Evolutionary conservation across 139 green algal genomes (phyloP).

Genomic region (Chara braunii): DNA sequence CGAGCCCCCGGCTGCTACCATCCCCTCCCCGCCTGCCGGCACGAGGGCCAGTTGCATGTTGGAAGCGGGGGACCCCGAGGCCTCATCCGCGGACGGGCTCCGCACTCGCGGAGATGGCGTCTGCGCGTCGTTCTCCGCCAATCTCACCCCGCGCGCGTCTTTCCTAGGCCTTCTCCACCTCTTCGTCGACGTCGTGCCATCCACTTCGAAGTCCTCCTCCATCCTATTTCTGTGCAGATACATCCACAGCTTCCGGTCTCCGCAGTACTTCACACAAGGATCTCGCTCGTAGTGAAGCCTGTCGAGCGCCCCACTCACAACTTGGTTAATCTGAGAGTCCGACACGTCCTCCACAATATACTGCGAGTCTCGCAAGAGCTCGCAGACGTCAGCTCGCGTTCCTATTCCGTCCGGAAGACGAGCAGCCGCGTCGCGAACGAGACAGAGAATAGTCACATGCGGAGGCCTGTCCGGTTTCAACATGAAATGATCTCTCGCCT

Average conservation of each 20-base stretch:
- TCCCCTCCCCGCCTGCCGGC: too few relatives aligned
- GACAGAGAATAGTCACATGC: slow-evolving; percentile 25
- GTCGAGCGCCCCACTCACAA: slow-evolving; percentile 39
- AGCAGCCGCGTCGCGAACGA: slow-evolving; percentile 23
- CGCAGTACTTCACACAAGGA: slow-evolving; percentile 22
- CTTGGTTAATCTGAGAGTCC: slow-evolving; percentile 20
- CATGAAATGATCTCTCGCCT: slow-evolving; percentile 23
- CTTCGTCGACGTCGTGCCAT: slow-evolving; percentile 4
- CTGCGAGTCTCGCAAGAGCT: slow-evolving; percentile 19
- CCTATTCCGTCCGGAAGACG: slow-evolving; percentile 25
- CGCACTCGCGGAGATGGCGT: too few relatives aligned
- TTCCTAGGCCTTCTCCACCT: background rate
- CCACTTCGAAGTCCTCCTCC: slow-evolving; percentile 8
- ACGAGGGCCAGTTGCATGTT: too few relatives aligned
- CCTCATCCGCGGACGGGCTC: too few relatives aligned
- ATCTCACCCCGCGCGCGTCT: background rate
- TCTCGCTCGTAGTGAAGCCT: slow-evolving; percentile 39
- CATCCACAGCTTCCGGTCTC: slow-evolving; percentile 23
- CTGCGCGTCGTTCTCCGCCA: too few relatives aligned
- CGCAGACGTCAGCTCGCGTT: slow-evolving; percentile 32
- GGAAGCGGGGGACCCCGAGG: too few relatives aligned
- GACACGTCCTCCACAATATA: slow-evolving; percentile 11
- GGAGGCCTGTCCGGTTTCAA: slow-evolving; percentile 13
- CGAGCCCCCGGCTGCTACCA: too few relatives aligned
- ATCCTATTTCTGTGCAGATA: slow-evolving; percentile 32